Conservation (phyloP, 2,329 filamentous ascomycete species). For the Fusarium caatingaense region DNA sequence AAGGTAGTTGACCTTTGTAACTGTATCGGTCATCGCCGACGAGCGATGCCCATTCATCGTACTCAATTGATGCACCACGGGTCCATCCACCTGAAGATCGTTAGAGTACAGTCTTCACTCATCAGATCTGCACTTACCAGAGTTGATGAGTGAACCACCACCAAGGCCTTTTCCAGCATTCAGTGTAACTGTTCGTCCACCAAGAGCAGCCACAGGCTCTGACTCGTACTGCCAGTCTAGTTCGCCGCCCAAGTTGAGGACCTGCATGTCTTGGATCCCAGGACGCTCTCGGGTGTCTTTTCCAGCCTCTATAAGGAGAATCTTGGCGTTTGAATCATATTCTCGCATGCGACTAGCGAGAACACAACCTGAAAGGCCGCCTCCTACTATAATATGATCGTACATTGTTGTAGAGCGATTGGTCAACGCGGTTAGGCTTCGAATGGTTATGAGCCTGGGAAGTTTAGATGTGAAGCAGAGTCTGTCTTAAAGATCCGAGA, state of each 20-base stretch:
- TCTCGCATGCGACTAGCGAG: conserved; percentile 48
- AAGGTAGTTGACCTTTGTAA: conserved; percentile 59
- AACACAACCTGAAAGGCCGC: conserved; percentile 50
- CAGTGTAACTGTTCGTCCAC: conserved; percentile 42
- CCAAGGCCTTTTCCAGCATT: conserved; percentile 55
- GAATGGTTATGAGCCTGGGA: fast-evolving
- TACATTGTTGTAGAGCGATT: conserved; percentile 15
- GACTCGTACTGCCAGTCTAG: conserved; percentile 53
- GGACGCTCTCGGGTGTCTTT: conserved; percentile 38
- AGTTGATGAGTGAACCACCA: conserved; percentile 56
- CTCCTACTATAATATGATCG: conserved; percentile 49
- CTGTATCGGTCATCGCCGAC: conserved; percentile 56
- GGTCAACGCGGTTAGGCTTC: fast-evolving
- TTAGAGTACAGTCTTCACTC: background rate
- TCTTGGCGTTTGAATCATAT: conserved; percentile 39
- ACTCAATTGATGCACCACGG: conserved; percentile 58
- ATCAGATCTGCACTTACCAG: conserved; percentile 28
- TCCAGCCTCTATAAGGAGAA: conserved; percentile 56
- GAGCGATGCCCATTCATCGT: conserved; percentile 55
- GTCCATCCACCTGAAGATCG: conserved; percentile 51
- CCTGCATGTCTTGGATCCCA: conserved; percentile 37
- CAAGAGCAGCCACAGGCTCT: conserved; percentile 45
- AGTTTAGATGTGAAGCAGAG: background rate
- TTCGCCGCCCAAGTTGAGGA: conserved; percentile 46
- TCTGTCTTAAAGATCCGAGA: background rate